Conservation (phyloP, 1,284 basidiomycete genomes). For the Vanrija sp. region DNA sequence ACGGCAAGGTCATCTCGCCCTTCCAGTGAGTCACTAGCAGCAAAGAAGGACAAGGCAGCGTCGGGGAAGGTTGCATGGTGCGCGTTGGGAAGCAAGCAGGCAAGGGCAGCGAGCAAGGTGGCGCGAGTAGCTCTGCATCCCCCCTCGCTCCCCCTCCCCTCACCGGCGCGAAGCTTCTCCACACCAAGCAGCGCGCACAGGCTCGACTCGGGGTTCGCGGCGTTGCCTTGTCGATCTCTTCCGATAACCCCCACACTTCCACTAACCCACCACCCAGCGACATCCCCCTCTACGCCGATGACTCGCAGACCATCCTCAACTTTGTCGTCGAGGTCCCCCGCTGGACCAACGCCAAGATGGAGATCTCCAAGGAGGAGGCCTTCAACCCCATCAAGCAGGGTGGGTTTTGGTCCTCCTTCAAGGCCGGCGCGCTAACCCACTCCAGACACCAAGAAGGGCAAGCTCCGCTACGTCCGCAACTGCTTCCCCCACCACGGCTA, state of each 20-base stretch:
- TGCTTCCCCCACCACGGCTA: constrained; percentile 93
- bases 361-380: constrained; percentile 93
- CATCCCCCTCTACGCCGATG: constrained; percentile 92
- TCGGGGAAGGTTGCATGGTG: not conserved
- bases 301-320: constrained; percentile 89
- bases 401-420: constrained; percentile 17
- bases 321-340: constrained; percentile 97
- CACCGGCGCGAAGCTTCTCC: too few species aligned
- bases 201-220: too few species aligned
- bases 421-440: constrained; percentile 2
- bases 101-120: too few species aligned
- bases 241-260: too few species aligned
- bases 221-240: too few species aligned
- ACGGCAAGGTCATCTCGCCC: constrained; percentile 76
- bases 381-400: constrained; percentile 99
- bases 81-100: too few species aligned
- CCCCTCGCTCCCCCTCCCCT: too few species aligned
- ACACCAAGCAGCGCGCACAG: too few species aligned
- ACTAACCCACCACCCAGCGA: constrained; percentile 52
- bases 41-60: not conserved
- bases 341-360: constrained; percentile 99
- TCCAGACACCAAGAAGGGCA: constrained; percentile 59
- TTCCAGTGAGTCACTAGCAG: constrained; percentile 61
- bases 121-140: too few species aligned
- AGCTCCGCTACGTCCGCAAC: constrained; percentile 96